phyloP scores from a whole-genome alignment of 2,329 filamentous ascomycete species.

The Pezicula rhizophila region DNA sequence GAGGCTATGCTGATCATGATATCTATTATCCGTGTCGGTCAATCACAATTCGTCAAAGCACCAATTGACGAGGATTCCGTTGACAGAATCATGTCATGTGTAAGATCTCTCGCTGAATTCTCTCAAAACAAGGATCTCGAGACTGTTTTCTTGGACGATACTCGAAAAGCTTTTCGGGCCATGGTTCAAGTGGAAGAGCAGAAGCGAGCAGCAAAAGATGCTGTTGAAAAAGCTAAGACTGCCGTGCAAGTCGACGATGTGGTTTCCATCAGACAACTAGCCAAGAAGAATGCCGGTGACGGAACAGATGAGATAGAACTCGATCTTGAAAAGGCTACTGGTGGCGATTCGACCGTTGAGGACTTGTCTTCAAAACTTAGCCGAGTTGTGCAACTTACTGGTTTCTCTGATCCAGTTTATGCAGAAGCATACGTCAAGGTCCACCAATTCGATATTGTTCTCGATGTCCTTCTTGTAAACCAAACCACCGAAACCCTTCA shows the following conservation, averaged over 20 bases:
- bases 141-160: slow-evolving; percentile 89
- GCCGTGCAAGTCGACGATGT: slow-evolving; percentile 95
- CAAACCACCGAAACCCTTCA: slow-evolving; percentile 95
- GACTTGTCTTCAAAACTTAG: slow-evolving; percentile 91
- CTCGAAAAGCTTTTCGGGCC: slow-evolving; percentile 86
- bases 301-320: slow-evolving; percentile 79
- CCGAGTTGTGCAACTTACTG: slow-evolving; percentile 92
- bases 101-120: slow-evolving; percentile 87
- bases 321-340: slow-evolving; percentile 90
- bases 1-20: slow-evolving; percentile 99
- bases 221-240: slow-evolving; percentile 84
- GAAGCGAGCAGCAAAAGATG: slow-evolving; percentile 93
- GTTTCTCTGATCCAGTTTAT: slow-evolving; percentile 96
- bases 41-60: slow-evolving; percentile 97
- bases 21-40: slow-evolving; percentile 93
- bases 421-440: slow-evolving; percentile 99
- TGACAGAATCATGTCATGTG: slow-evolving; percentile 97
- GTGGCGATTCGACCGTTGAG: slow-evolving; percentile 77
- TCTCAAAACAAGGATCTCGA: slow-evolving; percentile 84
- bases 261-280: slow-evolving; percentile 84
- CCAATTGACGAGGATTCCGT: slow-evolving; percentile 97
- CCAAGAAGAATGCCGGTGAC: slow-evolving; percentile 81
- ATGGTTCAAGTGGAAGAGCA: slow-evolving; percentile 98
- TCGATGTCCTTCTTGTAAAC: slow-evolving; percentile 94
- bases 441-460: slow-evolving; percentile 95